Evolutionary conservation across 495 filamentous ascomycete species (phyloP).

Genomic region (Tuber borchii): DNA sequence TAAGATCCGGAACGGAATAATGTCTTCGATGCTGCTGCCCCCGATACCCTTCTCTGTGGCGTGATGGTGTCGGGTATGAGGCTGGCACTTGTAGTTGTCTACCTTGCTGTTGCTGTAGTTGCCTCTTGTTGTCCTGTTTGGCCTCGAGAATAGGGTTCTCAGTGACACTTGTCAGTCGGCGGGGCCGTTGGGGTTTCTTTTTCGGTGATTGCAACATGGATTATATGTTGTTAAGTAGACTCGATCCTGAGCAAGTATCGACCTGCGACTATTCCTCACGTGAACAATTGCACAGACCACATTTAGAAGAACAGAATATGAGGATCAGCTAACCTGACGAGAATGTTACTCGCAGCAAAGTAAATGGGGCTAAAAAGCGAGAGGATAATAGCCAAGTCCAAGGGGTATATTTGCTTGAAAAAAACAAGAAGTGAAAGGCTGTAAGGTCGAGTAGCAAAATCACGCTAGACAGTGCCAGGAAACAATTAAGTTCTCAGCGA

Average conservation of each 20-base stretch:
- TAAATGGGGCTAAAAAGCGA: neutral
- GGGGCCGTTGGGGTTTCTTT: constrained; percentile 36
- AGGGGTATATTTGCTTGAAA: constrained; percentile 12
- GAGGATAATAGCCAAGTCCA: constrained; percentile 8
- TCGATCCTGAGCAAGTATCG: constrained; percentile 16
- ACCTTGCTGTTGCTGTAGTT: constrained; percentile 23
- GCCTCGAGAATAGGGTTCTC: constrained; percentile 39
- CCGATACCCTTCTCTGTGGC: constrained; percentile 19
- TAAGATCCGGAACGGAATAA: constrained; percentile 34
- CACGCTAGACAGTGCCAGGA: constrained; percentile 23
- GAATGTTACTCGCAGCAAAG: constrained; percentile 23
- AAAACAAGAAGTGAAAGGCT: constrained; percentile 19
- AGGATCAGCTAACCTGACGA: constrained; percentile 23
- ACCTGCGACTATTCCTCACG: constrained; percentile 18
- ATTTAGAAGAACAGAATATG: neutral
- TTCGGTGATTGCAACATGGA: constrained; percentile 40
- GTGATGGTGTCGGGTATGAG: constrained; percentile 27
- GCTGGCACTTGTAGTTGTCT: constrained; percentile 22
- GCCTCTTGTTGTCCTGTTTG: constrained; percentile 37
- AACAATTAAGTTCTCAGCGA: constrained; percentile 28
- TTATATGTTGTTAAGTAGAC: constrained; percentile 13
- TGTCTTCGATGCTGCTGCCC: constrained; percentile 37
- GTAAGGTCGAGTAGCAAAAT: constrained; percentile 19
- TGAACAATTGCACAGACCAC: constrained; percentile 3
- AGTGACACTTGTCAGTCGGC: constrained; percentile 32